Evolutionary conservation across 2,329 filamentous ascomycete species (phyloP).

Genomic region (Fusarium metavorans): DNA sequence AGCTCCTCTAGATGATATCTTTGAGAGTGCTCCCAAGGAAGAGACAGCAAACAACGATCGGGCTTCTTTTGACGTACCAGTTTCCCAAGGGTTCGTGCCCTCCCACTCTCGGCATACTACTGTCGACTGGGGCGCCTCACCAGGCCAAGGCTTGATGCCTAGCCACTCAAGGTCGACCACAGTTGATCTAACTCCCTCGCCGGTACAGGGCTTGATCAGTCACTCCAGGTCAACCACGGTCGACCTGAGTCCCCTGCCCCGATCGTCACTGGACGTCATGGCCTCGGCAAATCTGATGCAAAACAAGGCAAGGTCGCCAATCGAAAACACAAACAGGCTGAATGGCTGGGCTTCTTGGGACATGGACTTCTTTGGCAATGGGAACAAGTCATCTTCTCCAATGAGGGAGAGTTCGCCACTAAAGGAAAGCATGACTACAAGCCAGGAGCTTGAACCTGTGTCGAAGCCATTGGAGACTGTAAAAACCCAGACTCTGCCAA

Average conservation of each 20-base stretch:
- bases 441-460: constrained; percentile 4
- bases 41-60: constrained; percentile 5
- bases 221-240: constrained; percentile 36
- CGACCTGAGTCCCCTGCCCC: constrained; percentile 19
- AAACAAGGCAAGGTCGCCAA: constrained; percentile 13
- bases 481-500: background rate
- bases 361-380: constrained; percentile 27
- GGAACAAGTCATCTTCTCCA: constrained; percentile 14
- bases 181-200: background rate
- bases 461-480: constrained; percentile 13
- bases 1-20: constrained; percentile 16
- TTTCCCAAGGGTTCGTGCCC: constrained; percentile 9
- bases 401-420: constrained; percentile 8
- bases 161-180: background rate
- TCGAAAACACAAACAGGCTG: constrained; percentile 20
- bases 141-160: constrained; percentile 9
- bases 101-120: background rate
- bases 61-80: constrained; percentile 21
- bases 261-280: constrained; percentile 24
- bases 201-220: constrained; percentile 6
- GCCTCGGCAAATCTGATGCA: constrained; percentile 19
- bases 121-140: background rate
- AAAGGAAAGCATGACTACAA: background rate
- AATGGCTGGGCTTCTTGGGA: constrained; percentile 39
- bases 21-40: background rate